Evolutionary conservation across 1,284 basidiomycete genomes (phyloP).

Genomic region (Boletellus deceptivus): DNA sequence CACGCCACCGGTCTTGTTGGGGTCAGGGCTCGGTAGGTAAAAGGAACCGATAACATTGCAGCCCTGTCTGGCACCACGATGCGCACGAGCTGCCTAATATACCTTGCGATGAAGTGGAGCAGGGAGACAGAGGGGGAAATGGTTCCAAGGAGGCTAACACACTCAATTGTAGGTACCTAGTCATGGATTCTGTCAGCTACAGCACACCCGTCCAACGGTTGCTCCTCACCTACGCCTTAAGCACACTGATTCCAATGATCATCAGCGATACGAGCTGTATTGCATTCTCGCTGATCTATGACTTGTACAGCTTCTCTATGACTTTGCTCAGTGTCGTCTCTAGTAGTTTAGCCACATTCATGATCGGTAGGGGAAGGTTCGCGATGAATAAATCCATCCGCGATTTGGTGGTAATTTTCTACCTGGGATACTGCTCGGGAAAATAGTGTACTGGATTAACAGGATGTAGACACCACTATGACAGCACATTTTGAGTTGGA

Average conservation of each 20-base stretch:
- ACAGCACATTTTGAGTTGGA: conserved; percentile 16
- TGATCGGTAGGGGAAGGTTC: conserved; percentile 24
- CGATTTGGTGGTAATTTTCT: conserved; percentile 19
- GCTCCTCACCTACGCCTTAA: conserved; percentile 5
- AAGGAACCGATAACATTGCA: conserved; percentile 22
- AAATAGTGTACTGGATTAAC: conserved; percentile 14
- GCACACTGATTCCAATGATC: conserved; percentile 18
- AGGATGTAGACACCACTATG: conserved; percentile 11
- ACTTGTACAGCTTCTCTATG: conserved; percentile 31
- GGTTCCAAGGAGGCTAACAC: conserved; percentile 21
- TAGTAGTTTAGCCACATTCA: conserved; percentile 26
- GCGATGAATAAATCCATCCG: conserved; percentile 14
- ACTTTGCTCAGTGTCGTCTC: conserved; percentile 32
- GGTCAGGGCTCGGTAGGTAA: conserved; percentile 24
- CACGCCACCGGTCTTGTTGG: conserved; percentile 18
- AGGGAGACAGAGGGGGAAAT: conserved; percentile 4
- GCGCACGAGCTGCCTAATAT: conserved; percentile 25
- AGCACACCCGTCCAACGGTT: conserved; percentile 9
- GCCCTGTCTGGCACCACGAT: conserved; percentile 27
- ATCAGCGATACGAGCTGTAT: conserved; percentile 21
- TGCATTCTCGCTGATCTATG: conserved; percentile 21
- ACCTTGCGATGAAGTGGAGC: conserved; percentile 22
- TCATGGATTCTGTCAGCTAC: conserved; percentile 19
- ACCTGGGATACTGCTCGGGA: conserved; percentile 18
- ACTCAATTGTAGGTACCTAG: conserved; percentile 18